Conservation (phyloP, 345 rosid species). For the Nasturtium officinale region DNA sequence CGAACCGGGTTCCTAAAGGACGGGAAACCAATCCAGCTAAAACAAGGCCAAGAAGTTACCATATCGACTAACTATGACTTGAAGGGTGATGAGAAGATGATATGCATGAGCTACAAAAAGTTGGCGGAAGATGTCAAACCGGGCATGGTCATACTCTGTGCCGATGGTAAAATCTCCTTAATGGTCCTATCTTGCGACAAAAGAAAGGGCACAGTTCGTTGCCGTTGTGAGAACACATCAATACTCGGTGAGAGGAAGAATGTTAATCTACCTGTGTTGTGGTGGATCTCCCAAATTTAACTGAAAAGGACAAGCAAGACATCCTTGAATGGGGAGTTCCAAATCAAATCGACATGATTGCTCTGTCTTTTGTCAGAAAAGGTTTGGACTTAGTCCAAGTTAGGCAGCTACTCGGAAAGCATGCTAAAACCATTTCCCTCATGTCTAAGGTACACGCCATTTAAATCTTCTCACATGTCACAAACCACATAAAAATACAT, state of each 20-base stretch:
- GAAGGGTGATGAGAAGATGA: slow-evolving; percentile 72
- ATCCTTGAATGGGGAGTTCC: slow-evolving; percentile 88
- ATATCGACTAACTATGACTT: slow-evolving; percentile 74
- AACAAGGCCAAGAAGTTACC: slow-evolving; percentile 80
- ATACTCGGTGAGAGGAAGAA: slow-evolving; percentile 95
- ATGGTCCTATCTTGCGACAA: slow-evolving; percentile 74
- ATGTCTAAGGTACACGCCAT: slow-evolving; percentile 81
- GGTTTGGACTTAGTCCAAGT: slow-evolving; percentile 91
- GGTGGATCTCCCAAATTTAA: slow-evolving; percentile 90
- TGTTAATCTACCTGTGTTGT: slow-evolving; percentile 90
- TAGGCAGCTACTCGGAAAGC: slow-evolving; percentile 71
- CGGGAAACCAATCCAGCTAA: slow-evolving; percentile 66
- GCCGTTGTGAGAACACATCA: slow-evolving; percentile 87
- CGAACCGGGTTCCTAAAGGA: slow-evolving; percentile 72
- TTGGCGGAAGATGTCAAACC: slow-evolving; percentile 79
- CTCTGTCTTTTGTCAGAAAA: slow-evolving; percentile 88
- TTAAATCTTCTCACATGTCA: background rate
- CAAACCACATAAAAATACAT: background rate
- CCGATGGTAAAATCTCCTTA: slow-evolving; percentile 92
- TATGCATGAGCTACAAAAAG: slow-evolving; percentile 94
- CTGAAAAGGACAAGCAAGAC: slow-evolving; percentile 95
- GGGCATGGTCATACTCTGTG: slow-evolving; percentile 86
- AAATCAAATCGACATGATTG: slow-evolving; percentile 91
- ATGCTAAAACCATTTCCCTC: slow-evolving; percentile 77
- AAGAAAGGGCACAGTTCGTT: slow-evolving; percentile 64